Evolutionary conservation across 352 stramenopile genomes (phyloP), one percentile per base, ranked within the genome.

Genomic region (Saprolegnia diclina): DNA sequence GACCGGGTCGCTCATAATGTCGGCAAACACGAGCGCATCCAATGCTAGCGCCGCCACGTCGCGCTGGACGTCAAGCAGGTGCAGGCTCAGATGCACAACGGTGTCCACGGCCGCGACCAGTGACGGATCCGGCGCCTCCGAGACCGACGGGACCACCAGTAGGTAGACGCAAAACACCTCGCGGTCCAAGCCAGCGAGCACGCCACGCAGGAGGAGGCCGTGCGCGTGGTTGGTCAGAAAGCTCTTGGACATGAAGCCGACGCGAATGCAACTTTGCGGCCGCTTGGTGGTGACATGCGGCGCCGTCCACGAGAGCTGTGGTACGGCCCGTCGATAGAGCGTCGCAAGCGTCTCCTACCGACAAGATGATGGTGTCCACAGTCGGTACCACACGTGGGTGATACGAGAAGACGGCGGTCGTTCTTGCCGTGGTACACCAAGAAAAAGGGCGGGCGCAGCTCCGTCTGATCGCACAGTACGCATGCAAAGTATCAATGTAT

Each of bases 191-290:
- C 77, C 50, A 13, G 46, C 44, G 6, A 88, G 64, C 5, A 85
- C 56, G n/a, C 79, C 81, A 57, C 83, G 71, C 3, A 89, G 74
- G 7, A 89, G 71, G 62, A 89, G 66, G 7, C 81, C 81, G 57
- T 89, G 81, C 0, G 79, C 74, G 64, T 89, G 73, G 37, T 78
- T 71, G 14, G 66, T 14, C 9, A 76, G 76, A 52, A 87, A 87
- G 59, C 83, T 83, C 56, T 84, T 88, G 14, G 77, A 86, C 29
- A 85, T 57, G 54, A 88, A 88, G 50, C 75, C 80, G 26, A 88
- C 55, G 32, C 72, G 72, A 1, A 76, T 50, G 14, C 67, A 63
- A n/a, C 24, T 16, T 18, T 19, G 29, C 0, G 52, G 29, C 11
- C 16, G 9, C n/a, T 63, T 40, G 5, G 54, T 35, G 21, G 48